Evolutionary conservation across 495 filamentous ascomycete genomes (phyloP), one percentile per base, ranked within the genome.

Genomic region (Neurospora cerealis): DNA sequence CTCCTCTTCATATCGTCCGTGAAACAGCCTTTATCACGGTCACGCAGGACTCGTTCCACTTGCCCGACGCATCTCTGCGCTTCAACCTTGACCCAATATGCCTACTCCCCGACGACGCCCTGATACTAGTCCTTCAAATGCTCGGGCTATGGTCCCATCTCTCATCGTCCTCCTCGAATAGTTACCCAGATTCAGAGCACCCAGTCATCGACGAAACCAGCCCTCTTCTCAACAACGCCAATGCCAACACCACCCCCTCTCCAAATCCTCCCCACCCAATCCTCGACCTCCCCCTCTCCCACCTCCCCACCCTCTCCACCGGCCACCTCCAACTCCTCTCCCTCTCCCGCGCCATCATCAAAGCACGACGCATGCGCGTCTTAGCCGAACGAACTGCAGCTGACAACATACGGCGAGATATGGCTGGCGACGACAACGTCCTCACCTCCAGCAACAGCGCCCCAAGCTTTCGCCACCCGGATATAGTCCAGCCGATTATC

Each of bases 401-500:
- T 4, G 39, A 39, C 13, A 39, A 39, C 38, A 13, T 11, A 5
- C 39, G 13, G 15, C 39, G 39, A 15, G 39, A 40, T 0, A 15
- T 40, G 39, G 13, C 39, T 5, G 39, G 39, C 1, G 39, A 40
- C 2, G 3, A 13, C 38, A 15, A 19, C 15, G 13, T 42, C 2
- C 17, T 42, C 40, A 42, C 40, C 40, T 42, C 40, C 4, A 15
- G 13, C 17, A 42, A 19, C 15, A 15, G 40, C 15, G 13, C 9
- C 4, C 48, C 48, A 13, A 5, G 11, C 1, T 60, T 28, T 1
- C 4, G 48, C 2, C 0, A 32, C 11, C 48, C 24, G 54, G 44
- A 34, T 76, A 42, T 48, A 74, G 32, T 70, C 34, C 73, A 75
- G 10, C 78, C 78, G 0, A 91, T 96, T 73, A 91, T 96, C 74